Evolutionary conservation across 164 flowering plant species (phyloP), one percentile per base, ranked within the genome.

Genomic region (Tetracentron sinense): DNA sequence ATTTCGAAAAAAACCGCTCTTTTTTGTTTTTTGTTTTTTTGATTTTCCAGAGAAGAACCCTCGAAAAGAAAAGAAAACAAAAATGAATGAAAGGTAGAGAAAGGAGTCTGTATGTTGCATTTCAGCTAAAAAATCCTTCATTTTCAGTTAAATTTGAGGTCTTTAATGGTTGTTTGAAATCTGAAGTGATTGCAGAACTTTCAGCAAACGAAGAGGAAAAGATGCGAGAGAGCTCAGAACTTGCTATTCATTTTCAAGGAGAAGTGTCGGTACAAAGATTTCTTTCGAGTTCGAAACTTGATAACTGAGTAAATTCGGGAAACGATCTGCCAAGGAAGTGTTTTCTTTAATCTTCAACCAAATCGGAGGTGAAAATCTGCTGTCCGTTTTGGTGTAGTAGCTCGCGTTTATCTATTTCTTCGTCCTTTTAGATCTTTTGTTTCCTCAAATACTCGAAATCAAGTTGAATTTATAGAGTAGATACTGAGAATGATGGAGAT

Each of bases 31-130:
- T n/a, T n/a, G n/a, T n/a, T 35, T 46, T 27, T 56, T 42, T 25
- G 21, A 26, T 31, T 73, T 59, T 69, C 38, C 70, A 54, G 54
- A 61, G 29, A 52, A 35, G 25, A 50, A 46, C 62, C 69, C 65
- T 46, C n/a, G n/a, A n/a, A n/a, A n/a, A n/a, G n/a, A n/a, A 6
- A 29, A 19, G 3, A 31, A 16, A 61, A 33, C 47, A n/a, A 31
- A 11, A n/a, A n/a, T n/a, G n/a, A n/a, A n/a, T n/a, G n/a, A n/a
- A n/a, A n/a, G n/a, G n/a, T n/a, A n/a, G n/a, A 38, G 42, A n/a
- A 17, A 25, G 29, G 17, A 0, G 21, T 19, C 14, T 20, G 54
- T 42, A 52, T 28, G 55, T 58, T 25, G 44, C 51, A 53, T 38
- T 26, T 35, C 21, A 7, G 16, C n/a, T 5, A 17, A 25, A 48